Conservation (phyloP, 208 protist species). For the Trypanosoma lewisi region DNA sequence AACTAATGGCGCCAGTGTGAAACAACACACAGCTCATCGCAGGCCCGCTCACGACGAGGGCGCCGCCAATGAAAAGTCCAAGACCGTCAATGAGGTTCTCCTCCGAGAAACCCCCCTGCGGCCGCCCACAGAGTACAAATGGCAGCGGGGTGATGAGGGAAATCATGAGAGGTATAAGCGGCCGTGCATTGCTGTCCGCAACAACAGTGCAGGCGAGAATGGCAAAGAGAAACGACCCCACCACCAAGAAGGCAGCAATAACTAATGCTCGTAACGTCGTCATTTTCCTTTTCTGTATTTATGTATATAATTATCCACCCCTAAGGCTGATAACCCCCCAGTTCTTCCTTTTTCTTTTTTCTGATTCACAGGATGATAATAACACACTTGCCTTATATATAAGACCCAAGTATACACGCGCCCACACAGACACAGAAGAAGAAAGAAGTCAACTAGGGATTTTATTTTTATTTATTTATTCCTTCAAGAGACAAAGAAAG, state of each 20-base stretch:
- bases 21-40: conserved; percentile 56
- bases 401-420: no score
- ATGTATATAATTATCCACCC: background rate
- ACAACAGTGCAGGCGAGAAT: conserved; percentile 63
- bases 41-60: conserved; percentile 54
- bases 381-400: no score
- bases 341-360: background rate
- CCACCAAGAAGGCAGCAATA: conserved; percentile 48
- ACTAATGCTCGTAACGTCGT: conserved; percentile 44
- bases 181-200: conserved; percentile 38
- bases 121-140: conserved; percentile 53
- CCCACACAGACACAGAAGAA: no score
- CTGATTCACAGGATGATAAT: no score
- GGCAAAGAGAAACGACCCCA: conserved; percentile 50
- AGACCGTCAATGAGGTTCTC: conserved; percentile 30
- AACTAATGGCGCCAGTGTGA: conserved; percentile 48
- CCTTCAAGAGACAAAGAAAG: no score
- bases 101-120: conserved; percentile 7
- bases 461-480: no score
- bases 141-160: conserved; percentile 54
- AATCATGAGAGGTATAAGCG: conserved; percentile 52
- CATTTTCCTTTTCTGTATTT: conserved; percentile 23
- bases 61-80: conserved; percentile 64
- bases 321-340: no score
- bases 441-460: no score